Percentiles rank a stretch among this genome's conserved stretches.
phyloP scores from a whole-genome alignment of 1,284 basidiomycete genomes.

The Cryptococcus sp. region DNA sequence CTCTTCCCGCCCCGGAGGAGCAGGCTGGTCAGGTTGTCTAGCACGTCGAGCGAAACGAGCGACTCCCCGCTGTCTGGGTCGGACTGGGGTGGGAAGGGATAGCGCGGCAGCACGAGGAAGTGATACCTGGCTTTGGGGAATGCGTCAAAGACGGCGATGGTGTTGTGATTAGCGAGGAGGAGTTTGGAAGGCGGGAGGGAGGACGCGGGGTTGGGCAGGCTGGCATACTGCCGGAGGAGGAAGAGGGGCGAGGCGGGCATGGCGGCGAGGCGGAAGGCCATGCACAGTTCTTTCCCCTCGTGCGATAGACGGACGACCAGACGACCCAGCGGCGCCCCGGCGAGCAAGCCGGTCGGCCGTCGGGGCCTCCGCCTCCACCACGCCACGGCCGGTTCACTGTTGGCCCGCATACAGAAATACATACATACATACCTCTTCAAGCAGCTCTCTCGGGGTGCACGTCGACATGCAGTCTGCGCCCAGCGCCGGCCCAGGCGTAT shows the following conservation, averaged over 20 bases:
- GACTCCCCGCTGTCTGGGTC: conserved; percentile 16
- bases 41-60: conserved; percentile 42
- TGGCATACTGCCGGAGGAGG: conserved; percentile 63
- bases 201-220: conserved; percentile 53
- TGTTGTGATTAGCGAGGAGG: conserved; percentile 60
- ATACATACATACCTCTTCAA: too few species aligned
- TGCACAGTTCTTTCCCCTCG: too few species aligned
- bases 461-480: too few species aligned
- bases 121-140: conserved; percentile 84
- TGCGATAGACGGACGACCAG: too few species aligned
- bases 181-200: conserved; percentile 60
- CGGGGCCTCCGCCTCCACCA: too few species aligned
- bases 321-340: too few species aligned
- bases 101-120: conserved; percentile 70
- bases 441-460: too few species aligned
- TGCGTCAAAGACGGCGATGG: conserved; percentile 75
- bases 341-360: too few species aligned
- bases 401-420: too few species aligned
- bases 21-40: conserved; percentile 62
- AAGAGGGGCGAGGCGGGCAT: conserved; percentile 42
- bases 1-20: conserved; percentile 46
- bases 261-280: not conserved
- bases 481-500: too few species aligned
- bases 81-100: conserved; percentile 40
- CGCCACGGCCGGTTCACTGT: too few species aligned